A percentile compares a stretch with the other conserved stretches of the same genome.
Evolutionary conservation across 176 grass and related monocot species (phyloP).

Genomic region (Saccharum spontaneum): DNA sequence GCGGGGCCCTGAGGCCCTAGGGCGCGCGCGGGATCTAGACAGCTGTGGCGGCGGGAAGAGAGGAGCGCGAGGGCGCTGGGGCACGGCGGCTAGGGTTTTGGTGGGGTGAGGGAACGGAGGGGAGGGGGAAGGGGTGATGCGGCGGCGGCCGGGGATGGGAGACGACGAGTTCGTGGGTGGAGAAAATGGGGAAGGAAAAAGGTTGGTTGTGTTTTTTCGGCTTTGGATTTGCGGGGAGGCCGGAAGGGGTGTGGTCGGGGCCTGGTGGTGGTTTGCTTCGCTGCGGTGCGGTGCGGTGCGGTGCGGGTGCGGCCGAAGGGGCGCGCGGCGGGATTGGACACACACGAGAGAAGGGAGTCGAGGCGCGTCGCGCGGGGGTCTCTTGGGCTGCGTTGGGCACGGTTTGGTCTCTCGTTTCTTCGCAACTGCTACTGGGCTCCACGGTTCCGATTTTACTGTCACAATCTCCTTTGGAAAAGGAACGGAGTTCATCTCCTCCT

Average conservation of each 20-base stretch:
- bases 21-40: constrained; percentile 28
- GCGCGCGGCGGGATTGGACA: constrained; percentile 25
- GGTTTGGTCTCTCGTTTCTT: background rate
- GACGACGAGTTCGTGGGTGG: constrained; percentile 57
- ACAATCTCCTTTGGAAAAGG: background rate
- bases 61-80: background rate
- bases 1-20: constrained; percentile 27
- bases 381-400: background rate
- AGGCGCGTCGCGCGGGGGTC: constrained; percentile 34
- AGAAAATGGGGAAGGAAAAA: constrained; percentile 43
- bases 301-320: background rate
- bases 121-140: background rate
- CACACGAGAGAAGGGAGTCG: constrained; percentile 18
- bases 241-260: constrained; percentile 1
- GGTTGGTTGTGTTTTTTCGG: constrained; percentile 32
- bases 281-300: background rate
- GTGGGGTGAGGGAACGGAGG: constrained; percentile 5
- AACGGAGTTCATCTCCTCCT: background rate
- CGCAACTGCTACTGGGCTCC: background rate
- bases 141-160: constrained; percentile 48
- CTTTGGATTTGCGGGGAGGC: constrained; percentile 27
- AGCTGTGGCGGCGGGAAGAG: constrained; percentile 1
- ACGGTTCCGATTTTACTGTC: background rate
- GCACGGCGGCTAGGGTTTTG: constrained; percentile 50
- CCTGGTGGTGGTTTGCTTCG: background rate